Evolutionary conservation across 345 rosid species (phyloP).

Genomic region (Gossypium raimondii): DNA sequence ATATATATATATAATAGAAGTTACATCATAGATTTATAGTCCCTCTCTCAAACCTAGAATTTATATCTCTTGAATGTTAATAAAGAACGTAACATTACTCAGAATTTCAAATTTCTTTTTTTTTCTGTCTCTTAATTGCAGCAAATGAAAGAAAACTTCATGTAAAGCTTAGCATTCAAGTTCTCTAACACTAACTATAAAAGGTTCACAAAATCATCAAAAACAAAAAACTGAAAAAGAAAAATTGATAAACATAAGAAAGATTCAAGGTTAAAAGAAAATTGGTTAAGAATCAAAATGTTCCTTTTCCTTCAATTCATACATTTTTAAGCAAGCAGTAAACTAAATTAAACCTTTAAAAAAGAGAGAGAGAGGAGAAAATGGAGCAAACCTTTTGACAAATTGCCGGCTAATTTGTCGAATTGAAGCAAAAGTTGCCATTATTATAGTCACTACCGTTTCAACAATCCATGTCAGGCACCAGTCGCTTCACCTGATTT

Average conservation of each 20-base stretch:
- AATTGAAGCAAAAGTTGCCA: constrained; percentile 10
- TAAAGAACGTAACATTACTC: neutral
- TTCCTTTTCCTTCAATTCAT: neutral
- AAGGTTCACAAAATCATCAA: neutral
- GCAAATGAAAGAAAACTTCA: neutral
- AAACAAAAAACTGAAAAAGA: neutral
- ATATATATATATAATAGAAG: no score
- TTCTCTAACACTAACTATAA: neutral
- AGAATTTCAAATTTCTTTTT: neutral
- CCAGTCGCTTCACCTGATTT: no score
- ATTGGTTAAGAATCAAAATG: neutral
- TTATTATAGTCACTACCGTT: neutral
- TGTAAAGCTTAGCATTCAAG: neutral
- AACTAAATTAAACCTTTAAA: neutral
- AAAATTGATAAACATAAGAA: neutral
- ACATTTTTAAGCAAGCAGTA: neutral
- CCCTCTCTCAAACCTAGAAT: neutral
- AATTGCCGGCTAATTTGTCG: neutral
- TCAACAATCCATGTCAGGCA: no score
- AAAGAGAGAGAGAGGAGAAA: neutral
- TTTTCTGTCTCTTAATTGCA: neutral
- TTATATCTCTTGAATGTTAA: neutral
- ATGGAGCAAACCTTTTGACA: constrained; percentile 8
- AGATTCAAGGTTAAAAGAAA: neutral
- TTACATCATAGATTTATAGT: no score